Evolutionary conservation across 306 rosid species (phyloP).

Genomic region (Alnus glutinosa): DNA sequence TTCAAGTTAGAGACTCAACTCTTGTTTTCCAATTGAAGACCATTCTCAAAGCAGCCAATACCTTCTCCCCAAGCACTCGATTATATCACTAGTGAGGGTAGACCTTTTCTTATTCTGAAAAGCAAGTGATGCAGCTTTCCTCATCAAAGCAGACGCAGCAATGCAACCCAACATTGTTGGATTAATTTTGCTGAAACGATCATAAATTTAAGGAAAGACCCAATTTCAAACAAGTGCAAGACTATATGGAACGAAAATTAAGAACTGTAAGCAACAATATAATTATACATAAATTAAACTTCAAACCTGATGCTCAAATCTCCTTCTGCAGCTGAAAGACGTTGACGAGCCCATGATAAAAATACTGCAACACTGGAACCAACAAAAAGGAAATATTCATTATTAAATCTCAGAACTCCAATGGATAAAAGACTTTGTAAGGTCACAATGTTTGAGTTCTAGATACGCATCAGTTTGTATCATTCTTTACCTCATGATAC

Average conservation of each 20-base stretch:
- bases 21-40: constrained; percentile 1
- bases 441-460: not conserved
- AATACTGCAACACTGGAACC: constrained; percentile 76
- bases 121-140: constrained; percentile 89
- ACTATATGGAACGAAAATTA: not conserved
- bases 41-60: constrained; percentile 26
- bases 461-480: not conserved
- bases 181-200: constrained; percentile 51
- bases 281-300: constrained; percentile 7
- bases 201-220: constrained; percentile 16
- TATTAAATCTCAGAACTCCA: not conserved
- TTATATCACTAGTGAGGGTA: constrained; percentile 83
- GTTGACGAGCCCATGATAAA: constrained; percentile 75
- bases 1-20: constrained; percentile 1
- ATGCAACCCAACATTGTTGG: constrained; percentile 80
- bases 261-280: not conserved
- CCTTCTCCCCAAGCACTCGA: constrained; percentile 87
- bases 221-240: constrained; percentile 1
- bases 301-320: constrained; percentile 48
- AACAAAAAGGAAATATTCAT: constrained; percentile 6
- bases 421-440: not conserved
- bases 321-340: constrained; percentile 29
- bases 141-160: constrained; percentile 80
- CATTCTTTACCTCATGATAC: not conserved
- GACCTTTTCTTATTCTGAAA: constrained; percentile 80